Evolutionary conservation across 306 rosid genomes (phyloP).

Genomic region (Cucumis cinereus): DNA sequence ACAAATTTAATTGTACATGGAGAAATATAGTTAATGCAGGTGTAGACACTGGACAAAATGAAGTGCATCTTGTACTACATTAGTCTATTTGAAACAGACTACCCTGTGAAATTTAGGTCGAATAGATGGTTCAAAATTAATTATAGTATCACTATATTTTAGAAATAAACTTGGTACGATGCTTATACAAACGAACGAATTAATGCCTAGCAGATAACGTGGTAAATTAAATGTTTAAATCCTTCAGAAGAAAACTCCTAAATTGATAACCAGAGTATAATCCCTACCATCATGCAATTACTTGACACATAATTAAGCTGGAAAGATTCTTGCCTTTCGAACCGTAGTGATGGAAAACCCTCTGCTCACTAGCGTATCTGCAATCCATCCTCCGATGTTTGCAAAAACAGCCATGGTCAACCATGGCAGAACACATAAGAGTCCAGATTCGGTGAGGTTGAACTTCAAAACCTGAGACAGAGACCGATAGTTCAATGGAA

Average conservation of each 20-base stretch:
- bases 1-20: background rate
- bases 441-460: conserved; percentile 95
- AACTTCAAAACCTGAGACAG: conserved; percentile 81
- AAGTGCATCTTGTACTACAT: background rate
- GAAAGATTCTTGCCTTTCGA: conserved; percentile 55
- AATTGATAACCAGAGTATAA: background rate
- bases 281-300: background rate
- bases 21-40: background rate
- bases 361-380: conserved; percentile 87
- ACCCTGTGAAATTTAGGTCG: background rate
- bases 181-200: background rate
- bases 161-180: background rate
- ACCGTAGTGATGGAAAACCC: conserved; percentile 79
- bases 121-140: background rate
- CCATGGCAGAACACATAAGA: conserved; percentile 93
- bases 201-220: background rate
- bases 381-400: conserved; percentile 97
- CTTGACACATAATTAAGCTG: background rate
- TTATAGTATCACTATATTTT: background rate
- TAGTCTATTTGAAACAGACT: background rate
- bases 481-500: background rate
- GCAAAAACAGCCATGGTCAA: conserved; percentile 95
- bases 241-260: background rate
- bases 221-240: background rate
- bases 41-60: background rate